A percentile compares a stretch with the other conserved stretches of the same genome.
These are phyloP conservation scores for Emmonsiellopsis sp. DNA, from an alignment of 2,329 filamentous ascomycete species.

Conservation along the genomic window DNA sequence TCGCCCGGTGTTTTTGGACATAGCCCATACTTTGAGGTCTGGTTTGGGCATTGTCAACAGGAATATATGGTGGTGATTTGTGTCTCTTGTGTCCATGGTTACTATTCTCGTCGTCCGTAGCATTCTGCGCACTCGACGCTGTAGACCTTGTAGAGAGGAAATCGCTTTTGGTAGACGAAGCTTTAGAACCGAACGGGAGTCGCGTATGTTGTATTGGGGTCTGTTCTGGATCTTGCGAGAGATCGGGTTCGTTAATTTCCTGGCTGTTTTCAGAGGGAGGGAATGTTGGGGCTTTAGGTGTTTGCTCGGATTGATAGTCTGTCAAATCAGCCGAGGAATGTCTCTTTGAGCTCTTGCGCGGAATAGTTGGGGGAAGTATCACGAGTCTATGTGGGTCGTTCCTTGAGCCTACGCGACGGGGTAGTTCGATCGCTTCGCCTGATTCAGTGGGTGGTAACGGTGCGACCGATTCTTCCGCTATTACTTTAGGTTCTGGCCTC, in stretches of 20 bases:
- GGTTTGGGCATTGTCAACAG: constrained; percentile 17
- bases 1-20: constrained; percentile 40
- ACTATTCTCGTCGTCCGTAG: constrained; percentile 16
- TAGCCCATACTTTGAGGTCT: constrained; percentile 43
- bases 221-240: constrained; percentile 4
- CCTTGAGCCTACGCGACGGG: constrained; percentile 54
- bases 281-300: constrained; percentile 10
- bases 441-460: constrained; percentile 52
- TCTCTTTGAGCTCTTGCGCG: constrained; percentile 65
- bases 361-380: constrained; percentile 48
- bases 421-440: constrained; percentile 53
- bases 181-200: constrained; percentile 32
- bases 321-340: constrained; percentile 12
- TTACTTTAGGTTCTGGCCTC: constrained; percentile 9
- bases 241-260: constrained; percentile 9
- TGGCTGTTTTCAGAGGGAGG: constrained; percentile 14
- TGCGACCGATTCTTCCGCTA: constrained; percentile 29
- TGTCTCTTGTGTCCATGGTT: constrained; percentile 10
- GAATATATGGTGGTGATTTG: constrained; percentile 6
- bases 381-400: constrained; percentile 40
- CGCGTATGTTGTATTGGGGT: constrained; percentile 22
- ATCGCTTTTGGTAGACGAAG: constrained; percentile 28
- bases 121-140: constrained; percentile 27
- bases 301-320: constrained; percentile 11
- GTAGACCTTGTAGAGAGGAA: constrained; percentile 30